Evolutionary conservation across 2,329 filamentous ascomycete species (phyloP), one percentile per base, ranked within the genome.

Genomic region (Colletotrichum sansevieriae): DNA sequence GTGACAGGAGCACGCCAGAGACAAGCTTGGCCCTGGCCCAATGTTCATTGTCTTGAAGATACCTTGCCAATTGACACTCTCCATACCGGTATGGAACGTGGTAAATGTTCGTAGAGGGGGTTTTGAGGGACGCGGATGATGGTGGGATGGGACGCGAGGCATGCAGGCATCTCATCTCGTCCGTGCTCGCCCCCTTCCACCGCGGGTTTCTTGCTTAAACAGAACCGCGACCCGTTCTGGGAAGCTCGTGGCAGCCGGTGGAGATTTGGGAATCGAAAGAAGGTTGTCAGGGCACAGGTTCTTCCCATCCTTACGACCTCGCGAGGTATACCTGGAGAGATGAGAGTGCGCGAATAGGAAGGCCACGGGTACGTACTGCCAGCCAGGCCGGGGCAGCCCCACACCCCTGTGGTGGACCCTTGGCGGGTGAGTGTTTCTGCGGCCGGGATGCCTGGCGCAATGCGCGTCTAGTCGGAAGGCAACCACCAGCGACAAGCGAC

Each of bases 401-500:
- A 54, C 57, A 44, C 52, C 46, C 51, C 25, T 54, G 51, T 20
- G 44, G 41, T 39, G 33, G 51, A 60, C 43, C 49, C 63, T 37
- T 66, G 55, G 29, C 12, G 11, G 6, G n/a, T n/a, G n/a, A n/a
- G n/a, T n/a, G 3, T 10, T 12, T 37, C 44, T 70, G 67, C 58
- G 64, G 63, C 58, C 58, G 63, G 33, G 58, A 55, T 70, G 67
- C 67, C 67, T 70, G 67, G 67, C 58, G 64, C 64, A 43, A 59
- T 70, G 67, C 64, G 67, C 67, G 67, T 58, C 49, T 70, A 70
- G 43, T 70, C 57, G 63, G 25, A 68, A 63, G 67, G 57, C 52
- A 63, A 33, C 51, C 29, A 56, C 25, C 20, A 49, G 61, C 29
- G 49, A 52, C 12, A 39, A 39, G 41, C 22, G 55, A 51, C 63